Evolutionary conservation across 176 grass and related monocot species (phyloP), one percentile per base, ranked within the genome.

Genomic region (Metroxylon sagu): DNA sequence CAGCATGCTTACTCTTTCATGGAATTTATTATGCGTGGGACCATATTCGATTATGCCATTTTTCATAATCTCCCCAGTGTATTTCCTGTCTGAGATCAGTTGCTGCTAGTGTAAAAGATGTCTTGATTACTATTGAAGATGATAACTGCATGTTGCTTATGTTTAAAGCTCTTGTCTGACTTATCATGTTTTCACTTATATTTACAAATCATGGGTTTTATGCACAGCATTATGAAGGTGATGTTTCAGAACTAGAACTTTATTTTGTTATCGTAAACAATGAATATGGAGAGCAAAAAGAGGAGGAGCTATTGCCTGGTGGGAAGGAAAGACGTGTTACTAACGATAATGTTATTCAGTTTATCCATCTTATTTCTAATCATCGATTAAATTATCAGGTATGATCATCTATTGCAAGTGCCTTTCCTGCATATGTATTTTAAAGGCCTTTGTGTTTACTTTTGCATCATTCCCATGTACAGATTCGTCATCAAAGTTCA

Each of bases 191-290:
- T 43, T 19, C 49, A 53, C 29, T 53, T 6, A 1, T 52, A 66
- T 53, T 66, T 26, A 4, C 52, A 4, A 49, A 3, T 29, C 68
- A 58, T 27, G 18, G 48, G 19, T 60, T 51, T 21, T 60, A 50
- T 79, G 26, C 60, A 62, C 72, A 98, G 93, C 93, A 83, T 71
- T 98, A 88, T 68, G 52, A 85, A 64, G 87, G 93, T 66, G 76
- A 92, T 76, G 62, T 92, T 56, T 83, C 93, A 14, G 81, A 92
- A 61, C 52, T 98, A 80, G 93, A 98, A 67, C 64, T 98, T 55
- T 98, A 98, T 50, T 98, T 98, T 80, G 93, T 98, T 77, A 79
- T 92, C 57, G 67, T 98, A 50, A 98, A 92, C 62, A 98, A 98
- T 66, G 93, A 98, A 75, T 98, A 98, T 53, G 93, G 93, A 35